Evolutionary conservation across 495 filamentous ascomycete genomes (phyloP).

Genomic region (Letharia lupina): DNA sequence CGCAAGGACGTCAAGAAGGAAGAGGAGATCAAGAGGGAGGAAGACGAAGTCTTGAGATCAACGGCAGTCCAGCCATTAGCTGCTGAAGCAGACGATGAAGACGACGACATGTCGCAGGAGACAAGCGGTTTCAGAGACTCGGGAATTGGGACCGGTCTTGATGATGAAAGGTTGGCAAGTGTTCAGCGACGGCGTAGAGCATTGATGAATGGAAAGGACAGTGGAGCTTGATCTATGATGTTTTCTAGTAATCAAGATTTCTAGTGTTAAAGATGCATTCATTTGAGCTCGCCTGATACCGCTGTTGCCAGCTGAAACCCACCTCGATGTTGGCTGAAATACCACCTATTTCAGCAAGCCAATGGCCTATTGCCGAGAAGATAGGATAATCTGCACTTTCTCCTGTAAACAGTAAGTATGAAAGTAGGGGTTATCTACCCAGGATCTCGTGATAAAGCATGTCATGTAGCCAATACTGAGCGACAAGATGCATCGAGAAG

Average conservation of each 20-base stretch:
- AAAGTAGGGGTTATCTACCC: neutral
- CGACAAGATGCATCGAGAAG: neutral
- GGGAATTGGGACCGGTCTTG: constrained; percentile 28
- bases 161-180: constrained; percentile 17
- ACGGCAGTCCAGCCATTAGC: constrained; percentile 19
- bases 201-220: neutral
- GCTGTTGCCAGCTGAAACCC: neutral
- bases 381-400: neutral
- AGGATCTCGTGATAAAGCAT: neutral
- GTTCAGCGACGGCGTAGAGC: constrained; percentile 1
- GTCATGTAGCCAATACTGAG: neutral
- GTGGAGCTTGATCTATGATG: neutral
- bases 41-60: constrained; percentile 17
- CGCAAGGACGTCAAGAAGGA: constrained; percentile 16
- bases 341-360: neutral
- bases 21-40: constrained; percentile 13
- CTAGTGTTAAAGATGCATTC: neutral
- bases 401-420: neutral
- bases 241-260: neutral
- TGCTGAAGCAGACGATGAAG: constrained; percentile 25
- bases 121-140: constrained; percentile 24
- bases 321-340: neutral
- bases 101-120: constrained; percentile 18
- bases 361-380: neutral
- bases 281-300: neutral